A percentile compares a stretch with the other conserved stretches of the same genome.
Evolutionary conservation across 768 basidiomycete genomes (phyloP).

Genomic region (Russula ochroleuca): DNA sequence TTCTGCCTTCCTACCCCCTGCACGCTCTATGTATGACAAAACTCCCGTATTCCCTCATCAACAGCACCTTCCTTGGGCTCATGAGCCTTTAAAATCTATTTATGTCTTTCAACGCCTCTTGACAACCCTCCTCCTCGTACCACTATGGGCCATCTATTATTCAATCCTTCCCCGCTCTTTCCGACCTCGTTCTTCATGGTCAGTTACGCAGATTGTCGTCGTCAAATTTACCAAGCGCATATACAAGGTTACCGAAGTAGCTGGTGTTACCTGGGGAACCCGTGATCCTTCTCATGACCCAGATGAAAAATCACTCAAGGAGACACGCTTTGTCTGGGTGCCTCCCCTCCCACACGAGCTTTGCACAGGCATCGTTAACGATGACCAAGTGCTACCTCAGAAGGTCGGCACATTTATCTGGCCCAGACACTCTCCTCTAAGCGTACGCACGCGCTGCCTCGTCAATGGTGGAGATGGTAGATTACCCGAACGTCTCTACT

Average conservation of each 20-base stretch:
- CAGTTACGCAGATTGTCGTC: conserved; percentile 45
- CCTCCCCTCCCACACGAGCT: conserved; percentile 40
- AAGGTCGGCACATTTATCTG: conserved; percentile 47
- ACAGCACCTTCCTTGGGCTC: conserved; percentile 42
- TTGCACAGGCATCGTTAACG: conserved; percentile 42
- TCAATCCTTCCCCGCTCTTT: conserved; percentile 40
- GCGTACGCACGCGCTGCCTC: conserved; percentile 15
- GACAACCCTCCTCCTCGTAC: conserved; percentile 47
- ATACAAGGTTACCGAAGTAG: conserved; percentile 51
- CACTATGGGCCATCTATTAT: conserved; percentile 45
- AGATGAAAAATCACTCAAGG: conserved; percentile 35
- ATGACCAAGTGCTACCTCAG: conserved; percentile 40
- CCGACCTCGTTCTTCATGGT: conserved; percentile 50
- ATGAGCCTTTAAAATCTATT: conserved; percentile 44
- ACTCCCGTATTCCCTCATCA: conserved; percentile 41
- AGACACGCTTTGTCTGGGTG: conserved; percentile 50
- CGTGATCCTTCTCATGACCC: conserved; percentile 43
- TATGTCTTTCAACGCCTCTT: conserved; percentile 47
- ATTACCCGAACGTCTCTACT: background rate
- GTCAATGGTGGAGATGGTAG: background rate
- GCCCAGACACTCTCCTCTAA: conserved; percentile 37
- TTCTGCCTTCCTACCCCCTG: no score
- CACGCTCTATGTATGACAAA: conserved; percentile 30
- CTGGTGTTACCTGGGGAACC: conserved; percentile 53
- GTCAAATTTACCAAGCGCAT: conserved; percentile 52